Evolutionary conservation across 2,329 filamentous ascomycete genomes (phyloP).

Genomic region (Rosellinia necatrix): DNA sequence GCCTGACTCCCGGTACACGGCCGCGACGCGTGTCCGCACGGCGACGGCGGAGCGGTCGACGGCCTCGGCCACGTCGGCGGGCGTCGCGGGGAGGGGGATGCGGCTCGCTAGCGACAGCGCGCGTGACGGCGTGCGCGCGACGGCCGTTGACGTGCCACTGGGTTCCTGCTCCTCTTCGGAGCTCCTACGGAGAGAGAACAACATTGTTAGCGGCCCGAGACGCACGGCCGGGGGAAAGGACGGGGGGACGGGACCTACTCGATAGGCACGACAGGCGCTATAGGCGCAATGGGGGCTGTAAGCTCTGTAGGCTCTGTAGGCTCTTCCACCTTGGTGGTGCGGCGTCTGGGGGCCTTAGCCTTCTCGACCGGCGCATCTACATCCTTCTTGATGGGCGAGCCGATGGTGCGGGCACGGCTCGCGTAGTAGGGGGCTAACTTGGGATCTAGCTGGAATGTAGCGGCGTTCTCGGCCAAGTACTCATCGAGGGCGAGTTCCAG

Average conservation of each 20-base stretch:
- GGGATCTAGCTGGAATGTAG: slow-evolving; percentile 65
- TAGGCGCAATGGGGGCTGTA: no score
- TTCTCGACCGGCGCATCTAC: slow-evolving; percentile 33
- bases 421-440: slow-evolving; percentile 77
- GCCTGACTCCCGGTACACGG: slow-evolving; percentile 67
- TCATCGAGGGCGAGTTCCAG: slow-evolving; percentile 77
- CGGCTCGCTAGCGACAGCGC: slow-evolving; percentile 60
- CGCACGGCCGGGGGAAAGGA: slow-evolving; percentile 33
- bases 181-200: slow-evolving; percentile 45
- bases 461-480: slow-evolving; percentile 71
- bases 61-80: slow-evolving; percentile 74
- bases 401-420: slow-evolving; percentile 61
- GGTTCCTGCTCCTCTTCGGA: slow-evolving; percentile 42
- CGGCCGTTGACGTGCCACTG: slow-evolving; percentile 48
- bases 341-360: slow-evolving; percentile 36
- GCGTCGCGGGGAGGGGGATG: slow-evolving; percentile 78
- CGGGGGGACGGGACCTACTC: slow-evolving; percentile 73
- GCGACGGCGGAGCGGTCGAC: slow-evolving; percentile 73
- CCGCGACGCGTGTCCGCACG: slow-evolving; percentile 67
- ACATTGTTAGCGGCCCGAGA: slow-evolving; percentile 58
- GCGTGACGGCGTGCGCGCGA: slow-evolving; percentile 56
- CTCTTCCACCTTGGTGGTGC: slow-evolving; percentile 58
- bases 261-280: slow-evolving; percentile 75
- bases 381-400: slow-evolving; percentile 55
- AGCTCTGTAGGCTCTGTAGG: slow-evolving; percentile 72